Percentiles rank a stretch among this genome's conserved stretches.
phyloP scores from a whole-genome alignment of 192 early-diverging fungal species.

The Diversispora epigaea region DNA sequence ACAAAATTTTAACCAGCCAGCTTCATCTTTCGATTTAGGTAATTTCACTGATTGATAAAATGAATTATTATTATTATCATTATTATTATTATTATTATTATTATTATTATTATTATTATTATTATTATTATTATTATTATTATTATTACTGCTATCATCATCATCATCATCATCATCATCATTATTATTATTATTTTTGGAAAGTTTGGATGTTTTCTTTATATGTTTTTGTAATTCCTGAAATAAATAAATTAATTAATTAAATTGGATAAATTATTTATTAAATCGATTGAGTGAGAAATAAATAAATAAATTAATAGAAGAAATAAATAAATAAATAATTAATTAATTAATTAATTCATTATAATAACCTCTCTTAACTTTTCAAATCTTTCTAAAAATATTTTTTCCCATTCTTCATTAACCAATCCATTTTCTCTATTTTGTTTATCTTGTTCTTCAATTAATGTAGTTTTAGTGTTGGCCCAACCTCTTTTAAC shows the following conservation, averaged over 20 bases:
- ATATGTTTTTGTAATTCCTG: too few species aligned
- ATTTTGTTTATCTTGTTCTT: constrained; percentile 1
- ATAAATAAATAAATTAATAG: not conserved
- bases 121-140: not conserved
- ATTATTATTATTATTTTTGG: too few species aligned
- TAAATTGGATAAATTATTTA: too few species aligned
- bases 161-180: not conserved
- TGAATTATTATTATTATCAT: not conserved
- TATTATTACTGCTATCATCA: not conserved
- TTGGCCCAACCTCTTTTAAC: constrained; percentile 27
- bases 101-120: too few species aligned
- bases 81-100: not conserved
- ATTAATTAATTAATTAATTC: not conserved
- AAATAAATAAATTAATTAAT: too few species aligned
- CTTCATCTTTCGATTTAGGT: constrained; percentile 6
- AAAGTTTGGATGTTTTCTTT: too few species aligned
- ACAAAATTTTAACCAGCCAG: constrained; percentile 28
- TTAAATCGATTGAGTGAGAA: too few species aligned
- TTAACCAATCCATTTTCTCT: not conserved
- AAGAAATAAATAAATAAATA: not conserved
- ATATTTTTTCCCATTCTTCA: constrained; percentile 25
- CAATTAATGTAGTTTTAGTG: not conserved
- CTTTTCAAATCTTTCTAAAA: constrained; percentile 13
- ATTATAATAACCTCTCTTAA: constrained; percentile 4
- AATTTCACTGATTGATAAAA: not conserved